These are phyloP conservation scores for Podaxis pistillaris DNA, from an alignment of 768 basidiomycete species.

Conservation along the genomic window DNA sequence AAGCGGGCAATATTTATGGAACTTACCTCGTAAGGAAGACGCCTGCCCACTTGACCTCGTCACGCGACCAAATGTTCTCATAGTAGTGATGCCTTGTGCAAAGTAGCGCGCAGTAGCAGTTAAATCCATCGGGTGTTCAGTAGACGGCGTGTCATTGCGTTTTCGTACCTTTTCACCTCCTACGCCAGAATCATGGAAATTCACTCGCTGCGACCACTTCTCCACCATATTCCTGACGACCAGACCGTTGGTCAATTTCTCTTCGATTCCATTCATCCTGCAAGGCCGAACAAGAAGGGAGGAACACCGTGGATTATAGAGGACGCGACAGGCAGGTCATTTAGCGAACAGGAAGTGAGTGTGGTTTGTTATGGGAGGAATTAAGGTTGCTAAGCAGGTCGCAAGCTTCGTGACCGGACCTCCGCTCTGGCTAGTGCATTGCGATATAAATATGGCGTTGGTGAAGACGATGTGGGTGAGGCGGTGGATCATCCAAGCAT, in stretches of 20 bases:
- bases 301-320: constrained; percentile 47
- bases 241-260: constrained; percentile 54
- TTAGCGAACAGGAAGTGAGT: constrained; percentile 40
- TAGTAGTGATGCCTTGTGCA: not conserved
- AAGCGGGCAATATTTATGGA: not conserved
- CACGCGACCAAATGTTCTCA: constrained; percentile 1
- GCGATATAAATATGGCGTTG: constrained; percentile 38
- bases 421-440: constrained; percentile 48
- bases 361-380: not conserved
- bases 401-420: constrained; percentile 45
- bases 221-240: constrained; percentile 44
- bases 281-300: constrained; percentile 33
- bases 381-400: not conserved
- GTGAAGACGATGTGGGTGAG: constrained; percentile 56
- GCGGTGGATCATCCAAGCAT: not conserved
- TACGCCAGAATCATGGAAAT: constrained; percentile 27
- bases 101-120: not conserved
- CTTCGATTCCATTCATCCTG: constrained; percentile 43
- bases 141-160: not conserved
- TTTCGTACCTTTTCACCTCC: not conserved
- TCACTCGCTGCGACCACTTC: constrained; percentile 24
- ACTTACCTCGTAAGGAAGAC: not conserved
- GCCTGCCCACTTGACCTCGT: not conserved
- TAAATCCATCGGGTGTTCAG: not conserved
- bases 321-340: constrained; percentile 41